phyloP scores from a whole-genome alignment of 352 stramenopile species.

The Globisporangium rhizosaccharum region DNA sequence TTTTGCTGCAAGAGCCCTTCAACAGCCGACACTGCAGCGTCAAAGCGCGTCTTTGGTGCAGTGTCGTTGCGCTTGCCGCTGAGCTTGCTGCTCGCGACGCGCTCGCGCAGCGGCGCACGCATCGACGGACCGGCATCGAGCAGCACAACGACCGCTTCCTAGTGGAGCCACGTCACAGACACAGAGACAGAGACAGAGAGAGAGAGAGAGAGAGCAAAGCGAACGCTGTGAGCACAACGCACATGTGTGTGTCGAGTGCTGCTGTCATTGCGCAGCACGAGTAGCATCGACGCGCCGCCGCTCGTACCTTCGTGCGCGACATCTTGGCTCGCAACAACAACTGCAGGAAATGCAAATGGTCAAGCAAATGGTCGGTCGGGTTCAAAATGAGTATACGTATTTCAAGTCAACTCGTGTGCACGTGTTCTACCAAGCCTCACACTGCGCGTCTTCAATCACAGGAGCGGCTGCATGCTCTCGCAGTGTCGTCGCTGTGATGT shows the following conservation, averaged over 20 bases:
- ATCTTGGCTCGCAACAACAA: neutral
- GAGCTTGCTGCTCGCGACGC: conserved; percentile 11
- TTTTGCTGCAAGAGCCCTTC: conserved; percentile 72
- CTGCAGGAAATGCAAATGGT: neutral
- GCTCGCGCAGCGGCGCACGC: conserved; percentile 42
- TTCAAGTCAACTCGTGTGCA: no score
- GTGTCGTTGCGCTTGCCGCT: conserved; percentile 4
- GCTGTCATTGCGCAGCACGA: neutral
- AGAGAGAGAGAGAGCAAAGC: neutral
- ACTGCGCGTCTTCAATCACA: neutral
- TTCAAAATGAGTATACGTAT: no score
- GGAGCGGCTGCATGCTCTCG: neutral
- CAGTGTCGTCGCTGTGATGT: neutral
- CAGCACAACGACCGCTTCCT: conserved; percentile 69
- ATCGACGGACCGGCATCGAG: conserved; percentile 67
- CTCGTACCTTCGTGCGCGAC: neutral
- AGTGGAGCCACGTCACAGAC: no score
- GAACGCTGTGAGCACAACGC: neutral
- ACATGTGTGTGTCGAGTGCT: neutral
- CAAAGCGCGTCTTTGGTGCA: conserved; percentile 48
- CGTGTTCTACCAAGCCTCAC: no score
- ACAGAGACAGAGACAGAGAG: neutral
- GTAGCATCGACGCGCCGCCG: no score
- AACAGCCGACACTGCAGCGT: conserved; percentile 46
- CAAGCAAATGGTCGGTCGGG: no score